Evolutionary conservation across 2,329 filamentous ascomycete species (phyloP).

Genomic region (Saccharata proteae): DNA sequence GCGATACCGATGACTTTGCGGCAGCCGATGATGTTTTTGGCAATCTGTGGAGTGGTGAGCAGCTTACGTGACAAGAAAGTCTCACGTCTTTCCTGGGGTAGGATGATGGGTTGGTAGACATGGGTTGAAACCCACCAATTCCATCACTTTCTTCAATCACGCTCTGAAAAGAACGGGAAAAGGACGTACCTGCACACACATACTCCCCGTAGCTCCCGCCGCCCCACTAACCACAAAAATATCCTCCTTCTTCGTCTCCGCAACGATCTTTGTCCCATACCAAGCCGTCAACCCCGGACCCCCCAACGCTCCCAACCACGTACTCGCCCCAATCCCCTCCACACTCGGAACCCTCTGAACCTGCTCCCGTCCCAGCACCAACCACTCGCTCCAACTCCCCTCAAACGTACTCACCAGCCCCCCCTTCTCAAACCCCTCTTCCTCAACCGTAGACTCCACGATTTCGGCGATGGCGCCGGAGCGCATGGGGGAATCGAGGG

Average conservation of each 20-base stretch:
- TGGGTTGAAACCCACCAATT: too few relatives aligned
- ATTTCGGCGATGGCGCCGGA: slow-evolving; percentile 49
- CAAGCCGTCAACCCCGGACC: slow-evolving; percentile 58
- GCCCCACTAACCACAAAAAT: slow-evolving; percentile 68
- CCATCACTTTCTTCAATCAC: too few relatives aligned
- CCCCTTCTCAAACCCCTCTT: slow-evolving; percentile 46
- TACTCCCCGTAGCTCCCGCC: slow-evolving; percentile 63
- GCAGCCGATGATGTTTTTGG: slow-evolving; percentile 30
- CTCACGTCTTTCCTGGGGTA: too few relatives aligned
- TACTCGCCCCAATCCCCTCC: slow-evolving; percentile 27
- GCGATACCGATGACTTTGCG: slow-evolving; percentile 41
- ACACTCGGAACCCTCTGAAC: slow-evolving; percentile 19
- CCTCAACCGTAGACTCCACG: slow-evolving; percentile 43
- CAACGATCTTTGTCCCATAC: slow-evolving; percentile 59
- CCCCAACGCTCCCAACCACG: slow-evolving; percentile 36
- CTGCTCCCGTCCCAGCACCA: slow-evolving; percentile 37
- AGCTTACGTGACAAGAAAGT: too few relatives aligned
- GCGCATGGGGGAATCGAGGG: slow-evolving; percentile 58
- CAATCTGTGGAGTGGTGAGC: too few relatives aligned
- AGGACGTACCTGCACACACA: slow-evolving; percentile 57
- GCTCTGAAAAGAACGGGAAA: too few relatives aligned
- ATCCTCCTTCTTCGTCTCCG: slow-evolving; percentile 54
- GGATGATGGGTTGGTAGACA: too few relatives aligned
- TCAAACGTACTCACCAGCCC: slow-evolving; percentile 41
- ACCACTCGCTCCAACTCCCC: slow-evolving; percentile 55